Base-by-base conservation (phyloP, 169 alveolate species). In the Plasmodium gallinaceum region DNA sequence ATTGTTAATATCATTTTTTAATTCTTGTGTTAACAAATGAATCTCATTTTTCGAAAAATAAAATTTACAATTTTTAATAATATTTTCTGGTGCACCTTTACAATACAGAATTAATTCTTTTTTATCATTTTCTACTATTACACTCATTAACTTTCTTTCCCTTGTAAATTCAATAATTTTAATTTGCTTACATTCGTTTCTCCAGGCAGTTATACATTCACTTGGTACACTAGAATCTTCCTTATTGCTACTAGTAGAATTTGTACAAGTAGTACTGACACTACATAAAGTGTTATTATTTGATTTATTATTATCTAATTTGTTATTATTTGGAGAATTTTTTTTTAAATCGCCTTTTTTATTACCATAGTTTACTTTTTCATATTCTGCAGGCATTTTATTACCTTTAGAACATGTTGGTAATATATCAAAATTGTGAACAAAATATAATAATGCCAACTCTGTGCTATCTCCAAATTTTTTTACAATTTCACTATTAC, bases 11-110 rank as follows among this genome's bases (percentile, higher is more conserved):
- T 83, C 88, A 20, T 88, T 71, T 71, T 96, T 97, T 74, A 96
- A 65, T 0, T 88, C 93, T 9, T 92, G 96, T 10, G 96, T 95
- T 54, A 98, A 88, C n/a, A 94, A 92, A 32, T 74, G 96, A 8
- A 94, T 88, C 39, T 94, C 95, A 58, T 99, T 99, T 69, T 96
- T 97, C 37, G 95, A 94, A 87, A 76, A 43, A 64, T 68, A 76
- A 61, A 61, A 43, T 22, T 91, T 90, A 74, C 96, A 88, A 22
- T 96, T 93, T 64, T 97, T 99, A 37, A 98, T 85, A 14, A 99
- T 96, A 76, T 97, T 94, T 91, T 99, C 99, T 8, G 99, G 99
- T 8, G 99, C 99, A 7, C 99, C 99, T 95, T 99, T 99, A 57
- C 98, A 97, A 88, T 97, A 98, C 24, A 98, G 88, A 5, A 93